phyloP scores from a whole-genome alignment of 2,329 filamentous ascomycete genomes.

The Botrytis pseudocinerea region DNA sequence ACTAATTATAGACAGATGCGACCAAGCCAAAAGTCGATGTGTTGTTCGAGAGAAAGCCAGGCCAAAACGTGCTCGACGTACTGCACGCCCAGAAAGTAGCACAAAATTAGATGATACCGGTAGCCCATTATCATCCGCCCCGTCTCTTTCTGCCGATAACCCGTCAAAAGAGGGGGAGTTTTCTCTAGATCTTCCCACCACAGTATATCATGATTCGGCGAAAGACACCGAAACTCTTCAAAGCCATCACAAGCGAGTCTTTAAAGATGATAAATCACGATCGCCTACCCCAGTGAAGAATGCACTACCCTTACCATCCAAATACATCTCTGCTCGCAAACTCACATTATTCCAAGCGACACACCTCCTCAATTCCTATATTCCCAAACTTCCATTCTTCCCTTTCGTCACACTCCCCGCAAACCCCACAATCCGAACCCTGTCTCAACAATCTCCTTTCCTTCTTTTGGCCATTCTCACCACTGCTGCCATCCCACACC shows the following conservation, averaged over 20 bases:
- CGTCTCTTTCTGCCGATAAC: background rate
- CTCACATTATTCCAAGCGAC: slow-evolving; percentile 34
- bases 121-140: background rate
- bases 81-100: slow-evolving; percentile 8
- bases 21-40: slow-evolving; percentile 33
- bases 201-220: slow-evolving; percentile 28
- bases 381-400: slow-evolving; percentile 30
- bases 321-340: slow-evolving; percentile 30
- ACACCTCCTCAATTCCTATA: slow-evolving; percentile 31
- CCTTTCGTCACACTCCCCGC: slow-evolving; percentile 36
- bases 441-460: slow-evolving; percentile 37
- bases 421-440: slow-evolving; percentile 32
- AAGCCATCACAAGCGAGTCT: slow-evolving; percentile 33
- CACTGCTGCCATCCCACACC: slow-evolving; percentile 32
- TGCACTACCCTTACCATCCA: background rate
- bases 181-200: slow-evolving; percentile 34
- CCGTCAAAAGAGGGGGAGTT: slow-evolving; percentile 29
- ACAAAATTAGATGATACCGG: background rate
- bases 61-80: slow-evolving; percentile 33
- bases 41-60: slow-evolving; percentile 38
- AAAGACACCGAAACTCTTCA: slow-evolving; percentile 32
- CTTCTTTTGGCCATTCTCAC: slow-evolving; percentile 38
- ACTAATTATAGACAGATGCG: slow-evolving; percentile 28
- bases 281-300: slow-evolving; percentile 9
- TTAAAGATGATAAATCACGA: slow-evolving; percentile 24